Conservation (phyloP, 305 asterid genomes). For the Solanum hybrid region DNA sequence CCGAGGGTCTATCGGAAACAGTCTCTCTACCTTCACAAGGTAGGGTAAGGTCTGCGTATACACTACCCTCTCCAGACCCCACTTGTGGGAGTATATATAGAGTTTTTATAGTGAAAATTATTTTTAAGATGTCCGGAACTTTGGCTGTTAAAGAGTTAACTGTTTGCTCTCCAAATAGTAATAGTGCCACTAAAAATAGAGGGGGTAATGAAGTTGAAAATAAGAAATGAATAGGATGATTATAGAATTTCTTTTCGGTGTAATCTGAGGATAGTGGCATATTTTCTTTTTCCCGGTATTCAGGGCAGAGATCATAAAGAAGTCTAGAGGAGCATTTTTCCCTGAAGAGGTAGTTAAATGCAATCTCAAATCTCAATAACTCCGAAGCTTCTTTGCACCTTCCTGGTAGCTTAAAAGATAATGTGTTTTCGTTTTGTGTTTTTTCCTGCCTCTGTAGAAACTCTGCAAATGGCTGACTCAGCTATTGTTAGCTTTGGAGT, state of each 20-base stretch:
- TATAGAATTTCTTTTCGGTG: neutral
- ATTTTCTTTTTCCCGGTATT: constrained; percentile 4
- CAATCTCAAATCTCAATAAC: constrained; percentile 4
- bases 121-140: neutral
- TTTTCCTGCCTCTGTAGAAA: constrained; percentile 37
- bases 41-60: neutral
- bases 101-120: neutral
- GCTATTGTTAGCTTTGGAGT: constrained; percentile 65
- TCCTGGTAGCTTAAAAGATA: neutral
- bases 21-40: neutral
- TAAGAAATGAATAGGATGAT: neutral
- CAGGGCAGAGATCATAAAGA: constrained; percentile 64
- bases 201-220: neutral
- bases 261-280: neutral
- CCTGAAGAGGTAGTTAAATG: constrained; percentile 66
- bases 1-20: neutral
- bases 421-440: constrained; percentile 4
- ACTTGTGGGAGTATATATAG: neutral
- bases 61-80: neutral
- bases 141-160: neutral
- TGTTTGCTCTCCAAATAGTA: neutral
- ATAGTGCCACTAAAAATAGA: neutral
- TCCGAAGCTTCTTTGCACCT: neutral
- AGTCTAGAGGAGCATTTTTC: constrained; percentile 61
- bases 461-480: constrained; percentile 90